A percentile compares a stretch with the other conserved stretches of the same genome.
These are phyloP conservation scores for Xerocomellus dryophilus DNA, from an alignment of 768 basidiomycete species.

Conservation along the genomic window DNA sequence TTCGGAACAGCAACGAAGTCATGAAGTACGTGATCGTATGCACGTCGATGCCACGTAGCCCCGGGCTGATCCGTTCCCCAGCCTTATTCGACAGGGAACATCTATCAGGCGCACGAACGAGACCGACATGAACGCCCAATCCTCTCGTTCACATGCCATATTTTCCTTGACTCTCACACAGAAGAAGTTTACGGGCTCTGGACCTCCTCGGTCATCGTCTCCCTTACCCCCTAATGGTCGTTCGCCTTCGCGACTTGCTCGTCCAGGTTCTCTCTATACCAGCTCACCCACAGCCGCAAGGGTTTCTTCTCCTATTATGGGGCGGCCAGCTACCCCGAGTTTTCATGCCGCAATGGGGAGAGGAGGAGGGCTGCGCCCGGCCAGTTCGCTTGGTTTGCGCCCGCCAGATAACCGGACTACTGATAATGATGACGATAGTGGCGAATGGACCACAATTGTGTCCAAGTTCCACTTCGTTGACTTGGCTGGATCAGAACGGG, in stretches of 20 bases:
- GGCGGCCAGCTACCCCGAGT: conserved; percentile 76
- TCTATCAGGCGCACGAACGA: conserved; percentile 91
- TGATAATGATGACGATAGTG: conserved; percentile 56
- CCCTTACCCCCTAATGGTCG: conserved; percentile 72
- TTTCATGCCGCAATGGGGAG: conserved; percentile 73
- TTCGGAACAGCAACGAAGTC: conserved; percentile 82
- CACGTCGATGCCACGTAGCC: conserved; percentile 4
- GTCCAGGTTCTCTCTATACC: conserved; percentile 76
- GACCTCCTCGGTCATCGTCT: conserved; percentile 69
- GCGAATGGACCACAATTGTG: conserved; percentile 86
- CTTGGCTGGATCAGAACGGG: conserved; percentile 93
- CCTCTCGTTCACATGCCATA: conserved; percentile 97
- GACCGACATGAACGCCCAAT: conserved; percentile 99
- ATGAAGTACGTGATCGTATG: conserved; percentile 67
- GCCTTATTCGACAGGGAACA: conserved; percentile 85
- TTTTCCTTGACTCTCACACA: conserved; percentile 94
- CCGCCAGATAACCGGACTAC: conserved; percentile 42
- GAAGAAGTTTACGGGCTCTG: conserved; percentile 76
- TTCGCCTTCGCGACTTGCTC: conserved; percentile 73
- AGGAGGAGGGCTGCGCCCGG: conserved; percentile 64
- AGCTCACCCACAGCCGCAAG: conserved; percentile 35
- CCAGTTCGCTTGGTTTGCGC: conserved; percentile 75
- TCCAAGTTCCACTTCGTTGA: conserved; percentile 99
- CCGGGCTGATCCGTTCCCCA: conserved; percentile 36
- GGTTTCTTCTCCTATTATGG: conserved; percentile 76